A percentile compares a stretch with the other conserved stretches of the same genome.
Conservation (phyloP, 352 stramenopile species). For the Pythium aquatile region DNA sequence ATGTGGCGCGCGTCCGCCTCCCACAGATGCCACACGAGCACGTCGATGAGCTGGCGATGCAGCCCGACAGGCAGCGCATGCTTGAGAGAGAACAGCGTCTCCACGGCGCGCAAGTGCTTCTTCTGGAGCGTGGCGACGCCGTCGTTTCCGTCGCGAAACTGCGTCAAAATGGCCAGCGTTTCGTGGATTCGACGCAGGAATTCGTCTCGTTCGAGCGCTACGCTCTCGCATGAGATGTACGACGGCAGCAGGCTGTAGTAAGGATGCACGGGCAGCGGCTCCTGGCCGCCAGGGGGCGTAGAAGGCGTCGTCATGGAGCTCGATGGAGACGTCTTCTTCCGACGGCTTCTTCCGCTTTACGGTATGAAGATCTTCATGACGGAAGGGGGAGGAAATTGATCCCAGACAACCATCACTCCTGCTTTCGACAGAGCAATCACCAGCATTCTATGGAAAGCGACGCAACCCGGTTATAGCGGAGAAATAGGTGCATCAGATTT, state of each 20-base stretch:
- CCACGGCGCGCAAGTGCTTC: constrained; percentile 56
- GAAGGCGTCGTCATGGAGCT: constrained; percentile 3
- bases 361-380: too few species aligned
- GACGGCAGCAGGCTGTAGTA: constrained; percentile 64
- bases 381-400: background rate
- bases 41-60: constrained; percentile 44
- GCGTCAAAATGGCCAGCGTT: constrained; percentile 36
- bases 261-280: constrained; percentile 29
- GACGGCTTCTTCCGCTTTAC: background rate
- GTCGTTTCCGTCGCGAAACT: constrained; percentile 19
- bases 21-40: constrained; percentile 51
- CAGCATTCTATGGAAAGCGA: background rate
- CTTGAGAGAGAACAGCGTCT: constrained; percentile 68
- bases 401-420: constrained; percentile 5
- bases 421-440: background rate
- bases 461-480: background rate
- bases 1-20: constrained; percentile 38
- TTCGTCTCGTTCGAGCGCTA: constrained; percentile 40
- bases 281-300: background rate
- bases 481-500: background rate
- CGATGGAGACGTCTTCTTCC: background rate
- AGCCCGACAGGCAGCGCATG: constrained; percentile 44
- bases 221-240: constrained; percentile 44
- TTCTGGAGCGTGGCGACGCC: constrained; percentile 35
- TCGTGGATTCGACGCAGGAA: constrained; percentile 50